Conservation (phyloP, 306 rosid species). For the Quercus suber region DNA sequence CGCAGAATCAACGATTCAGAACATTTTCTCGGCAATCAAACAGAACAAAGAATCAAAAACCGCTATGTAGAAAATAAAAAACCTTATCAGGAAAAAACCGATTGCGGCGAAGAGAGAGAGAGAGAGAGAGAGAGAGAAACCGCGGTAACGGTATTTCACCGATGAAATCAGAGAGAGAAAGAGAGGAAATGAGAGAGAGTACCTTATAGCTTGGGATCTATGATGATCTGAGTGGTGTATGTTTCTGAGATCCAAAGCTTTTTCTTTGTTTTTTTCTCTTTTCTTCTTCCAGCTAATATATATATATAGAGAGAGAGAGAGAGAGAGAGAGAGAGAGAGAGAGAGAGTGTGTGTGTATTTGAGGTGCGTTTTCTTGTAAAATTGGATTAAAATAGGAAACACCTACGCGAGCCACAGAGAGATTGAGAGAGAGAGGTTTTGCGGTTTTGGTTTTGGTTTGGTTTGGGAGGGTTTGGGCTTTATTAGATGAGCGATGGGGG, state of each 20-base stretch:
- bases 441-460: background rate
- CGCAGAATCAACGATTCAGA: background rate
- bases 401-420: background rate
- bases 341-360: background rate
- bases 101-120: background rate
- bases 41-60: background rate
- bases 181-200: background rate
- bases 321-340: too few relatives aligned
- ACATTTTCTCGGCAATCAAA: background rate
- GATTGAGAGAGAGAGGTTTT: background rate
- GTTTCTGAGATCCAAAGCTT: conserved; percentile 6
- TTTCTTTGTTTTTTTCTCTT: background rate
- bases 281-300: background rate
- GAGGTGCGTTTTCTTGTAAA: background rate
- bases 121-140: background rate
- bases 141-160: background rate
- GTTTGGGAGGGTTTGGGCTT: background rate
- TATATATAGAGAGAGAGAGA: too few relatives aligned
- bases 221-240: background rate
- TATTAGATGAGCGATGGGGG: background rate
- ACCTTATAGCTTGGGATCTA: background rate
- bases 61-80: too few relatives aligned
- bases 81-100: background rate
- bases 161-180: background rate
- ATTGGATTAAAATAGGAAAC: conserved; percentile 1